Conservation (phyloP, 208 protist genomes). For the Leptomonas seymouri region DNA sequence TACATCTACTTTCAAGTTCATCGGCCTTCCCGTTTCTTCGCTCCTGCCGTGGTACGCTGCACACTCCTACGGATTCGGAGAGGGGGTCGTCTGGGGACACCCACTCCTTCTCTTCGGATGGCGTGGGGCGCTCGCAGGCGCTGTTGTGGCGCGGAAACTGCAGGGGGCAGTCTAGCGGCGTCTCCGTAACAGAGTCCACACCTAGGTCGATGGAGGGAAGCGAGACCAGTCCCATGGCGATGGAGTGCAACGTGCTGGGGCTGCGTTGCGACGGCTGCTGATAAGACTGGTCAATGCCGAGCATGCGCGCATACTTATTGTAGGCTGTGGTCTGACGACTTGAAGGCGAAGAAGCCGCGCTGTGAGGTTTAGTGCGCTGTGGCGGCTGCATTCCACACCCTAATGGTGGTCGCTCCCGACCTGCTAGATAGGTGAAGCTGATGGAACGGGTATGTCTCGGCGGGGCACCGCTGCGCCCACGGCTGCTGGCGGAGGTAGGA, state of each 20-base stretch:
- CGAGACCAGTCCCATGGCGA: not conserved
- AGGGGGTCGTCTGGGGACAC: not conserved
- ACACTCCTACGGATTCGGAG: not conserved
- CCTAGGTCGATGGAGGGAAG: conserved; percentile 8
- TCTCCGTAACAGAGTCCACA: not conserved
- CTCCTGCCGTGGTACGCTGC: not conserved
- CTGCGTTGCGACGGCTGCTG: not conserved
- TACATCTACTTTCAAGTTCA: not conserved
- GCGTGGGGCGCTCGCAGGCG: not conserved
- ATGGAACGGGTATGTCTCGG: not conserved
- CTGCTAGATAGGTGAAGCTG: conserved; percentile 14
- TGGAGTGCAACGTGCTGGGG: not conserved
- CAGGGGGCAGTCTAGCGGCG: conserved; percentile 8
- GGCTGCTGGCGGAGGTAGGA: not conserved
- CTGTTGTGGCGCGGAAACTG: conserved; percentile 14
- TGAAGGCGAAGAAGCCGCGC: not conserved
- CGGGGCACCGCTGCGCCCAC: not conserved
- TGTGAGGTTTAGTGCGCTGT: not conserved
- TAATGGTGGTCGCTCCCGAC: not conserved
- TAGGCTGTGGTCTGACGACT: conserved; percentile 1
- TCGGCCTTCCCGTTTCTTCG: not conserved
- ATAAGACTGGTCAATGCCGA: not conserved
- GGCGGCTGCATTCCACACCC: not conserved
- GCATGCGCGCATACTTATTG: conserved; percentile 8
- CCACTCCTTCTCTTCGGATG: not conserved